phyloP scores from a whole-genome alignment of 768 basidiomycete species.

The Psilocybe cubensis region DNA sequence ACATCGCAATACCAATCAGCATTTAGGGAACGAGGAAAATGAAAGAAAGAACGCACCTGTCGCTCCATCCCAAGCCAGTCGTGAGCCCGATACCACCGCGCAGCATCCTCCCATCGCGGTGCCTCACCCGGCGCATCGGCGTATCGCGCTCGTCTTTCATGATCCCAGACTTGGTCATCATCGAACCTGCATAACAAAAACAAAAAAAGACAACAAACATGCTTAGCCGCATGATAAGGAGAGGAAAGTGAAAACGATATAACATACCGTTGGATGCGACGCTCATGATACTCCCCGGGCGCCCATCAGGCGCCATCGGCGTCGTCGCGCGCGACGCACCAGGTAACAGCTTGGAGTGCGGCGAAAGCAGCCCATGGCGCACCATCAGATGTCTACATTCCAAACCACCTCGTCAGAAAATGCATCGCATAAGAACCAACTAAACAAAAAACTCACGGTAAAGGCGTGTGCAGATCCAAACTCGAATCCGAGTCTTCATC shows the following conservation, averaged over 20 bases:
- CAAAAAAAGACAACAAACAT: slow-evolving; percentile 3
- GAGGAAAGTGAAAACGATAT: slow-evolving; percentile 1
- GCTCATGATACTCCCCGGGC: slow-evolving; percentile 39
- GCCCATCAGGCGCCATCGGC: slow-evolving; percentile 23
- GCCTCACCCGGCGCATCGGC: slow-evolving; percentile 54
- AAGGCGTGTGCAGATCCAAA: slow-evolving; percentile 68
- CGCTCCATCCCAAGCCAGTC: slow-evolving; percentile 77
- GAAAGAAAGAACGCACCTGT: slow-evolving; percentile 50
- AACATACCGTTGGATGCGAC: slow-evolving; percentile 36
- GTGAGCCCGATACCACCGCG: slow-evolving; percentile 70
- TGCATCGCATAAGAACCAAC: neutral
- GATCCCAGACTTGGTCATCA: slow-evolving; percentile 40
- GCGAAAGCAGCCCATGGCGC: slow-evolving; percentile 66
- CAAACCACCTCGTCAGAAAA: neutral
- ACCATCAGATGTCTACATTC: slow-evolving; percentile 62
- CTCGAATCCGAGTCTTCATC: slow-evolving; percentile 65
- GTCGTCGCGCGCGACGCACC: slow-evolving; percentile 27
- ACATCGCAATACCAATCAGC: neutral
- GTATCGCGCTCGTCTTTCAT: slow-evolving; percentile 64
- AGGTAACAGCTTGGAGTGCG: slow-evolving; percentile 63
- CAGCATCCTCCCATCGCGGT: slow-evolving; percentile 62
- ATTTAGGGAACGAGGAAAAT: neutral
- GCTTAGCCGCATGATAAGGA: neutral
- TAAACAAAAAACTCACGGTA: slow-evolving; percentile 54
- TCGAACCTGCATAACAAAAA: slow-evolving; percentile 25